These are phyloP conservation scores for Magnolia changhungtana DNA, from an alignment of 164 flowering plant species.

Conservation along the genomic window DNA sequence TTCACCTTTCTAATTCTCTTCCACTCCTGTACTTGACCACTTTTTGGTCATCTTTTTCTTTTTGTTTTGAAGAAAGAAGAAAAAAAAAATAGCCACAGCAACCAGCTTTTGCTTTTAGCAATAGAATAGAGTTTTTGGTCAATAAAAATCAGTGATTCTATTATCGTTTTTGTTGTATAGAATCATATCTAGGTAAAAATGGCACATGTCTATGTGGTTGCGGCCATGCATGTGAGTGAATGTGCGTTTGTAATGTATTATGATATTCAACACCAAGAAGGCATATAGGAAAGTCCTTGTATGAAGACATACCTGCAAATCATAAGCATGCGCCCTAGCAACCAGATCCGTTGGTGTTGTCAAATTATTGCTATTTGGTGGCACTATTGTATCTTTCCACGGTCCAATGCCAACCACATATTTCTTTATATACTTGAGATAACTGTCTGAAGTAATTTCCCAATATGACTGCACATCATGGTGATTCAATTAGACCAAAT, in stretches of 20 bases:
- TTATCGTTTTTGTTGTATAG: too few species aligned
- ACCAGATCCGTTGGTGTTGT: constrained; percentile 76
- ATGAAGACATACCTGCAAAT: constrained; percentile 58
- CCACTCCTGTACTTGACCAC: too few species aligned
- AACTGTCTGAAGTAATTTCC: constrained; percentile 84
- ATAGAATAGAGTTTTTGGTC: too few species aligned
- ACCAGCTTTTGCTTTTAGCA: too few species aligned
- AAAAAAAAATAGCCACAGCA: too few species aligned
- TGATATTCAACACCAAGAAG: not conserved
- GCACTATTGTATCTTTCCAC: constrained; percentile 85
- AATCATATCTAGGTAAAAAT: too few species aligned
- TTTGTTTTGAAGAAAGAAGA: too few species aligned
- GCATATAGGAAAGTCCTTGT: not conserved
- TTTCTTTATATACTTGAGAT: constrained; percentile 68
- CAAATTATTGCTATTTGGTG: constrained; percentile 52
- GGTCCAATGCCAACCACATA: constrained; percentile 97
- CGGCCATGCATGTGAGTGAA: too few species aligned
- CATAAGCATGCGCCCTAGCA: constrained; percentile 75
- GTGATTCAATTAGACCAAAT: constrained; percentile 1
- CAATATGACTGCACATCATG: constrained; percentile 55
- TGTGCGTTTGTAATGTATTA: not conserved
- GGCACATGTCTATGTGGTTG: too few species aligned
- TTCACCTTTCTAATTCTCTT: too few species aligned
- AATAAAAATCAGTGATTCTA: too few species aligned
- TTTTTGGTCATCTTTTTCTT: too few species aligned